A percentile compares a stretch with the other conserved stretches of the same genome.
These are phyloP conservation scores for Prosopis cineraria DNA, from an alignment of 306 rosid species.

Conservation along the genomic window DNA sequence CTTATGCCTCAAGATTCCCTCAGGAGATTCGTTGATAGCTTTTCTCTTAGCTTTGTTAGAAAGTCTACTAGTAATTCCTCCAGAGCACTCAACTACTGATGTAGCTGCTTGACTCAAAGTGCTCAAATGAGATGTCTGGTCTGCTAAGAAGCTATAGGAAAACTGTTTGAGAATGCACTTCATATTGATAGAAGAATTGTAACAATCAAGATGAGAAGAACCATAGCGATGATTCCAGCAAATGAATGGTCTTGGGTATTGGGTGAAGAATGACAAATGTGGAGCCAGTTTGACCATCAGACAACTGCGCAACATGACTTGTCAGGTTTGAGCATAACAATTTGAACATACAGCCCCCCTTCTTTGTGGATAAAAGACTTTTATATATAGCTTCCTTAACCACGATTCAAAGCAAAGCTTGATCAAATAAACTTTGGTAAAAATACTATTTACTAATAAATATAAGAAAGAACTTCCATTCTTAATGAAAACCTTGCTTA, in stretches of 20 bases:
- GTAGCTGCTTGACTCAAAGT: constrained; percentile 38
- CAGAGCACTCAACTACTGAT: constrained; percentile 29
- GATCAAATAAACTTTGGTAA: not conserved
- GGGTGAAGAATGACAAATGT: constrained; percentile 47
- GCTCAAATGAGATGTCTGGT: constrained; percentile 31
- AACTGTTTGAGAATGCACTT: constrained; percentile 8
- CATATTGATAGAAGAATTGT: not conserved
- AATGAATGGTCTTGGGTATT: constrained; percentile 41
- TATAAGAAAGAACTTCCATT: not conserved
- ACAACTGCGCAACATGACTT: constrained; percentile 33
- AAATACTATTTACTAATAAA: not conserved
- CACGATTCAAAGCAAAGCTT: not conserved
- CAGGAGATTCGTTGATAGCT: constrained; percentile 55
- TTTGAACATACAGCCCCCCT: not conserved
- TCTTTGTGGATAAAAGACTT: not conserved
- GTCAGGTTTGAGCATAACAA: not conserved
- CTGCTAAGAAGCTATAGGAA: not conserved
- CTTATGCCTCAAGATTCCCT: constrained; percentile 46
- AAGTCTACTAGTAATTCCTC: constrained; percentile 6
- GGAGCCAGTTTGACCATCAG: constrained; percentile 48
- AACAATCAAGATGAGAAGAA: constrained; percentile 16
- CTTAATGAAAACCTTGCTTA: constrained; percentile 2
- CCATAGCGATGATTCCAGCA: constrained; percentile 22
- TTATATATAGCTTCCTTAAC: not conserved
- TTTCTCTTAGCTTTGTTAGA: constrained; percentile 49